Evolutionary conservation across 176 grass and related monocot genomes (phyloP).

Genomic region (Triticum aestivum): IWGSC_CS_RefSeq_v2.1 NC_057802.1:460992194-460992693

Average conservation of each 20-base stretch:
- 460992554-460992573: conserved; percentile 82
- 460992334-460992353: conserved; percentile 68
- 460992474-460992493: conserved; percentile 58
- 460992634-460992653: conserved; percentile 83
- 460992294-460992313: conserved; percentile 24
- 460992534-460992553: conserved; percentile 94
- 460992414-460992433: conserved; percentile 92
- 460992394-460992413: conserved; percentile 93
- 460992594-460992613: conserved; percentile 56
- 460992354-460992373: conserved; percentile 78
- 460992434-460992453: conserved; percentile 67
- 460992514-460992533: conserved; percentile 99
- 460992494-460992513: conserved; percentile 75
- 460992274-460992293: conserved; percentile 20
- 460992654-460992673: conserved; percentile 59
- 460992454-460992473: conserved; percentile 76
- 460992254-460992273: background rate
- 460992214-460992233: conserved; percentile 16
- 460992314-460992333: conserved; percentile 47
- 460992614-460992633: conserved; percentile 82
- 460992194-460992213: conserved; percentile 67
- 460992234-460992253: background rate
- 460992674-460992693: conserved; percentile 97
- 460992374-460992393: conserved; percentile 85
- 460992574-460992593: conserved; percentile 96